Evolutionary conservation across 2,329 filamentous ascomycete species (phyloP).

Genomic region (Cytospora leucostoma): DNA sequence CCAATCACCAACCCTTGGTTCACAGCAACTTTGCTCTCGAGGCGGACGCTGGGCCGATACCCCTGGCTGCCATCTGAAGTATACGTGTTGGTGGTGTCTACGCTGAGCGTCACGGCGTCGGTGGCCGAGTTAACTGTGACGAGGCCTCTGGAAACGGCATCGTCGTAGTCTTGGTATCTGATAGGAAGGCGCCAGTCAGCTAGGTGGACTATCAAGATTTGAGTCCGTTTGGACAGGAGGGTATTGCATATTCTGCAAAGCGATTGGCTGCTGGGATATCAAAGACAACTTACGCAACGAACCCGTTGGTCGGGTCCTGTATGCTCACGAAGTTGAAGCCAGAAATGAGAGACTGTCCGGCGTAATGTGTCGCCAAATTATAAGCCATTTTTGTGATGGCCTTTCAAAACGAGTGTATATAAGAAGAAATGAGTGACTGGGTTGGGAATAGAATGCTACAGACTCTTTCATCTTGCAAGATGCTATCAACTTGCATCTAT

Average conservation of each 20-base stretch:
- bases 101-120: conserved; percentile 47
- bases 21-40: conserved; percentile 49
- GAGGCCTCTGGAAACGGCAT: conserved; percentile 43
- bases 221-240: neutral
- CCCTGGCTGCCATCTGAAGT: conserved; percentile 42
- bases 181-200: neutral
- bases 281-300: conserved; percentile 59
- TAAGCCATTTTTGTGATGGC: conserved; percentile 34
- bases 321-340: conserved; percentile 54
- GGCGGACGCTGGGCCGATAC: conserved; percentile 46
- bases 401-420: conserved; percentile 7
- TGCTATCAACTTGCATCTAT: neutral
- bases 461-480: neutral
- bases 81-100: conserved; percentile 46
- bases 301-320: conserved; percentile 66
- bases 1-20: conserved; percentile 48
- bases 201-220: neutral
- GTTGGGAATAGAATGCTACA: conserved; percentile 5
- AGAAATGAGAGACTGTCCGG: conserved; percentile 46
- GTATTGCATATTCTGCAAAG: neutral
- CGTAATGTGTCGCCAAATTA: conserved; percentile 46
- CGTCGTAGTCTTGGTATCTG: conserved; percentile 47
- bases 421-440: conserved; percentile 19
- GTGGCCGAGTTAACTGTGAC: conserved; percentile 45
- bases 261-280: neutral